Evolutionary conservation across 805 yeast species (phyloP).

Genomic region (Torulaspora maleeae): DNA sequence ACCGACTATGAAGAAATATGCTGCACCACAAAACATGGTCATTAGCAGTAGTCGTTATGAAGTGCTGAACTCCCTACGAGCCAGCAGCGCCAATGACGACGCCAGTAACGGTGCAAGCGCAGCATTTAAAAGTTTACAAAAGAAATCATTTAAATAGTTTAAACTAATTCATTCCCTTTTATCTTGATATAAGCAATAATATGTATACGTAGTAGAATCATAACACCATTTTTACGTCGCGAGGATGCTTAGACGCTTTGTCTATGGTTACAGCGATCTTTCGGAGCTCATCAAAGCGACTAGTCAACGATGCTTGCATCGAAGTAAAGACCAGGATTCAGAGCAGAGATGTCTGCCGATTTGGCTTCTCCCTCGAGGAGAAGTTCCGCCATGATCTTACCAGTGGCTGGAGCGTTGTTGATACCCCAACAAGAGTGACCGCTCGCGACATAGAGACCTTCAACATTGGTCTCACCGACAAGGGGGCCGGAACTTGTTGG

Average conservation of each 20-base stretch:
- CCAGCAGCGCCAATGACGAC: constrained; percentile 14
- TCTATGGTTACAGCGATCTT: not conserved
- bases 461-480: constrained; percentile 88
- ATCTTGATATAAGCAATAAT: constrained; percentile 4
- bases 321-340: constrained; percentile 84
- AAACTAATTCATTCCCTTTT: constrained; percentile 1
- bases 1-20: constrained; percentile 17
- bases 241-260: not conserved
- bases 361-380: constrained; percentile 75
- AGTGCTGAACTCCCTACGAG: constrained; percentile 27
- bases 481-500: constrained; percentile 91
- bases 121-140: constrained; percentile 32
- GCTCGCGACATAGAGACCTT: constrained; percentile 69
- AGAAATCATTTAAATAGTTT: constrained; percentile 5
- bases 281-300: not conserved
- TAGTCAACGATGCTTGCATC: constrained; percentile 51
- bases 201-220: constrained; percentile 2
- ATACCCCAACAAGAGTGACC: constrained; percentile 99
- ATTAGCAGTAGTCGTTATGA: constrained; percentile 35
- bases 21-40: constrained; percentile 30
- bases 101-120: constrained; percentile 37
- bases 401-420: constrained; percentile 95
- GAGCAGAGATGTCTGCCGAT: constrained; percentile 72
- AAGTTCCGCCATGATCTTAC: constrained; percentile 85
- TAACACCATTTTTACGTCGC: not conserved